Conservation (phyloP, 1,139 yeast genomes). For the Zygosaccharomyces pseudobailii region DNA sequence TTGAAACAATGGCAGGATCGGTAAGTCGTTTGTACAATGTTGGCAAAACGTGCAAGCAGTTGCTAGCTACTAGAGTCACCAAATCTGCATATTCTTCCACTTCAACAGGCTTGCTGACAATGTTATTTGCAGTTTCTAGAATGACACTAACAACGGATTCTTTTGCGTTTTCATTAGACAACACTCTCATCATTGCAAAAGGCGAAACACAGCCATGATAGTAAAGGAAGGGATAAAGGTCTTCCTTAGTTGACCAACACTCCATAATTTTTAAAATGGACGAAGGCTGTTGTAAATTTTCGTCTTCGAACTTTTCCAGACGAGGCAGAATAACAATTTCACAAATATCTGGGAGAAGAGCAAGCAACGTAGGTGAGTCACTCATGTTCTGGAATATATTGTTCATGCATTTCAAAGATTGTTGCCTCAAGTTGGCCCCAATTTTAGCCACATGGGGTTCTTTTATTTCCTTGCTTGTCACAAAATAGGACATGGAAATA, state of each 20-base stretch:
- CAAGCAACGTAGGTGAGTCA: constrained; percentile 51
- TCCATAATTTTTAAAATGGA: constrained; percentile 66
- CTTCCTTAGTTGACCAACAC: constrained; percentile 53
- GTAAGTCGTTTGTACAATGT: constrained; percentile 40
- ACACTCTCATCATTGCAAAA: constrained; percentile 49
- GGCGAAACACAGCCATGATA: constrained; percentile 55
- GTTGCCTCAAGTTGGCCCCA: constrained; percentile 54
- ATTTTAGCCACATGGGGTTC: constrained; percentile 37
- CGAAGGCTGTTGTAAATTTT: constrained; percentile 80
- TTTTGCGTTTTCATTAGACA: constrained; percentile 56
- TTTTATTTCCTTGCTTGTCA: constrained; percentile 34
- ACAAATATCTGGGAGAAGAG: constrained; percentile 50
- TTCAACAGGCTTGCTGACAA: constrained; percentile 40
- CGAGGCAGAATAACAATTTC: constrained; percentile 58
- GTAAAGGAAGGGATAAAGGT: constrained; percentile 50
- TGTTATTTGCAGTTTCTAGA: constrained; percentile 51
- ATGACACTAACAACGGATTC: constrained; percentile 58
- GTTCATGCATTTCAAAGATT: constrained; percentile 54
- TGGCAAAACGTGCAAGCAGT: constrained; percentile 50
- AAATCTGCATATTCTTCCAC: constrained; percentile 46
- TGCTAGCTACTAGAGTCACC: constrained; percentile 53
- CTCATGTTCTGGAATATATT: constrained; percentile 48
- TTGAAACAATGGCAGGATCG: constrained; percentile 48
- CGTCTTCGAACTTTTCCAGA: constrained; percentile 60
- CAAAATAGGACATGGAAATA: constrained; percentile 51